Evolutionary conservation across 345 rosid genomes (phyloP), one percentile per base, ranked within the genome.

Genomic region (Firmiana major): DNA sequence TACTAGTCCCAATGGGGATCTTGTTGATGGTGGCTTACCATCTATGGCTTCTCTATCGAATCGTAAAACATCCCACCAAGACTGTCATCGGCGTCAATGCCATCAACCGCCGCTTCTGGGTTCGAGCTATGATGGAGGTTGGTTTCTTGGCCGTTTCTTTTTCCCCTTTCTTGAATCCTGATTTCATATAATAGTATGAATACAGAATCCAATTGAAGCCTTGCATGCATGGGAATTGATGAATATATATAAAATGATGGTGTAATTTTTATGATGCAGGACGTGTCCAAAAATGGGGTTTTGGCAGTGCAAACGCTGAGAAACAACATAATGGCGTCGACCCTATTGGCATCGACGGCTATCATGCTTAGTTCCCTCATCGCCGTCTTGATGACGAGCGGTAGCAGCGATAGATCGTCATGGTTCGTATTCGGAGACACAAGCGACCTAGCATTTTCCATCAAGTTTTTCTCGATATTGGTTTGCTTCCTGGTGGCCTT

Each of bases 271-370:
- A 7, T 68, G 53, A 63, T 73, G 63, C 90, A 93, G 98, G 97
- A 94, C 54, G 95, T 91, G 26, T 36, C 90, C 55, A 93, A 93
- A 78, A 94, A 94, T 26, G 98, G 98, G 8, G 81, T 78, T 22
- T 83, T 94, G 58, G 90, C 94, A 0, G 97, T 94, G 53, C 98
- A 94, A 75, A 93, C 98, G 16, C 81, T 94, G 66, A 88, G 98
- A 1, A 93, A 94, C 87, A 94, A 93, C 81, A 94, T 94, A 68
- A 94, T 94, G 98, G 98, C 98, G 63, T 94, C 98, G 3, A 94
- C 98, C 0, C 88, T 93, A 45, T 81, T 93, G 78, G 98, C 97
- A 54, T 93, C 94, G 10, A 85, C 98, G 40, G 95, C 98, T 34
- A 94, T 94, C 78, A 89, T 97, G 77, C 89, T 94, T 36, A 87